Conservation (phyloP, 768 basidiomycete species). For the Mycena latifolia region DNA sequence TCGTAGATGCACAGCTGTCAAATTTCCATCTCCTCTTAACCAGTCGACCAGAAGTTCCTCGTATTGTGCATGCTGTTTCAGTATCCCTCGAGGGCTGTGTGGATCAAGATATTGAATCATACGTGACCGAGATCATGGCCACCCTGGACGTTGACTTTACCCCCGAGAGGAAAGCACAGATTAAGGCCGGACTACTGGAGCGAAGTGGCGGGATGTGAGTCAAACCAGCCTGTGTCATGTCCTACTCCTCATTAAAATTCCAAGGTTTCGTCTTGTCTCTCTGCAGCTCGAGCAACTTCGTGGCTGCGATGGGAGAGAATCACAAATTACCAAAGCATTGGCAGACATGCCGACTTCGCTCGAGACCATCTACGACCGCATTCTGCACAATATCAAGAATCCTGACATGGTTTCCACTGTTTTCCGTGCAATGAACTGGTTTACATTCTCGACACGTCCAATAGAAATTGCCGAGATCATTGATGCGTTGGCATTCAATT, state of each 20-base stretch:
- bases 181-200: conserved; percentile 14
- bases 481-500: conserved; percentile 39
- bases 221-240: not conserved
- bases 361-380: too few relatives aligned
- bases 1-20: conserved; percentile 6
- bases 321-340: too few relatives aligned
- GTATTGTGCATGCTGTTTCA: conserved; percentile 3
- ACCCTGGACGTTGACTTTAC: not conserved
- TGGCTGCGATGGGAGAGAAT: conserved; percentile 40
- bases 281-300: conserved; percentile 39
- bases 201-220: conserved; percentile 24
- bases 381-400: conserved; percentile 36
- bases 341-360: too few relatives aligned
- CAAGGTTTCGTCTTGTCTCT: conserved; percentile 41
- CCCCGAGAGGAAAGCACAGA: not conserved
- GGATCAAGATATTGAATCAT: too few relatives aligned
- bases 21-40: conserved; percentile 28
- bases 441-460: conserved; percentile 31
- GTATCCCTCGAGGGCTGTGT: conserved; percentile 2
- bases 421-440: conserved; percentile 36
- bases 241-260: not conserved
- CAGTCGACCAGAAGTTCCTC: conserved; percentile 34
- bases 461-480: conserved; percentile 36
- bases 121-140: conserved; percentile 2
- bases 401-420: conserved; percentile 28